Conservation (phyloP, 148 eudicot genomes). For the Cornus kousa region DNA sequence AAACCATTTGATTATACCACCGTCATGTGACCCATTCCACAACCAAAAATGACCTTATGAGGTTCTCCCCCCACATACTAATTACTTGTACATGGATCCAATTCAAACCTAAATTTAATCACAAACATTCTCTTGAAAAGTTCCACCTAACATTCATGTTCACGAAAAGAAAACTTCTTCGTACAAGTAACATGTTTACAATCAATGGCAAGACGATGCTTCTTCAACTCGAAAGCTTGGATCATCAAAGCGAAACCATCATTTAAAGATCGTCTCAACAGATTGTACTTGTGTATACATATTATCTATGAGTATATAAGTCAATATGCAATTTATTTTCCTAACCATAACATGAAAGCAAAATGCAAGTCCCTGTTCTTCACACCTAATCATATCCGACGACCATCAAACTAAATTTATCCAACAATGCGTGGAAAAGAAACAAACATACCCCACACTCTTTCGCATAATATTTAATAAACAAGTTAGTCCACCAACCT, state of each 20-base stretch:
- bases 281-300: not conserved
- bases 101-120: too few relatives aligned
- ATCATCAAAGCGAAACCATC: not conserved
- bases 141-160: too few relatives aligned
- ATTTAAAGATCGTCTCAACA: too few relatives aligned
- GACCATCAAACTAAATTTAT: conserved; percentile 20
- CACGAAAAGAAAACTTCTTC: too few relatives aligned
- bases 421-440: conserved; percentile 27
- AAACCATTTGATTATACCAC: too few relatives aligned
- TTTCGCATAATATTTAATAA: conserved; percentile 3
- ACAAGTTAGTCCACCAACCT: conserved; percentile 46
- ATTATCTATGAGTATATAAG: too few relatives aligned
- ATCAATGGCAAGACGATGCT: not conserved
- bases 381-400: conserved; percentile 32
- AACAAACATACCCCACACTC: not conserved
- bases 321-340: not conserved
- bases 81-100: too few relatives aligned
- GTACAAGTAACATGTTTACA: not conserved
- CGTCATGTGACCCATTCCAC: too few relatives aligned
- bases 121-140: too few relatives aligned
- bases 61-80: too few relatives aligned
- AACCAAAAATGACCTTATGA: too few relatives aligned
- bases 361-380: conserved; percentile 18
- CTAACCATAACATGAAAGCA: conserved; percentile 4
- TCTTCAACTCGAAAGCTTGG: not conserved